Base-by-base conservation (phyloP, 2,329 filamentous ascomycete genomes). In the Stagonosporopsis cucurbitacearum region DNA sequence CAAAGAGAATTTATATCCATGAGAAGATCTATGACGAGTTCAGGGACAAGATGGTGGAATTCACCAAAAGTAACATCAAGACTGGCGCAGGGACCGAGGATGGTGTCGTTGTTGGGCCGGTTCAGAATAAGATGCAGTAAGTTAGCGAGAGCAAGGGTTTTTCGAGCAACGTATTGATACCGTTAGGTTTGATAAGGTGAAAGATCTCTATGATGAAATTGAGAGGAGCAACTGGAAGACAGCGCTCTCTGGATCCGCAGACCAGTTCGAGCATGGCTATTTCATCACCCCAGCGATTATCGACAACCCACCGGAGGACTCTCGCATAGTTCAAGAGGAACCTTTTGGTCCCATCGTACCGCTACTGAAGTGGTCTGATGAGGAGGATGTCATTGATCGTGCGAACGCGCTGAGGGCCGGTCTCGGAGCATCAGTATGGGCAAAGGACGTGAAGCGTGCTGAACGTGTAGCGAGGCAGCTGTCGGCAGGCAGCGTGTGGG, bases 341-440 rank as follows among this genome's bases (percentile, higher is more conserved):
- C 82, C 84, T 4, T 88, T 87, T 60, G 85, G 82, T 0, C 88
- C 88, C 0, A 85, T 90, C 28, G 79, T 89, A 1, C 87, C 87
- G 0, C 74, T 89, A 7, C 66, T 88, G 51, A 81, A 80, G 19
- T 90, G 86, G 86, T 76, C 75, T 0, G 78, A 82, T 22, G 86
- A 89, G 54, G 63, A 63, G 17, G 69, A 71, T 81, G 75, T 80
- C 78, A 45, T 77, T 75, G 37, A 75, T 67, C 69, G 75, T 65
- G 61, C 76, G 12, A 85, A 85, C 66, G 74, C 75, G 53, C 76
- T 75, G 17, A 75, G 77, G 37, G 75, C 76, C 20, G 82, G 82
- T 20, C 76, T 85, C 1, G 82, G 81, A 17, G 80, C 79, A 7
- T 83, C 80, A 12, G 81, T 85, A 2, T 86, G 65, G 66, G 55